phyloP scores from a whole-genome alignment of 441 rosid species.

The Adansonia madagascariensis region DNA sequence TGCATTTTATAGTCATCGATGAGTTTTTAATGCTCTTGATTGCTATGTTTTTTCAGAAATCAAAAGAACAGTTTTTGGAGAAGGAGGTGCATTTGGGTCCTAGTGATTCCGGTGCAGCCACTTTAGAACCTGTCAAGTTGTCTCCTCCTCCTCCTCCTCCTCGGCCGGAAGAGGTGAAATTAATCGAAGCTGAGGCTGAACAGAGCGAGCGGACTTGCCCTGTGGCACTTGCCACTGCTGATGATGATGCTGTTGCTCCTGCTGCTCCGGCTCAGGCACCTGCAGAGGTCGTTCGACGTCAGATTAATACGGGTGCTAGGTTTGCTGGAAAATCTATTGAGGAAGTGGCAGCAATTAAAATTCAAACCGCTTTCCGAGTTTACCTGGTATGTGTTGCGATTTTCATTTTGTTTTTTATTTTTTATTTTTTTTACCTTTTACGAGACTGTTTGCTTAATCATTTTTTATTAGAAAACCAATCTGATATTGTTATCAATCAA shows the following conservation, averaged over 20 bases:
- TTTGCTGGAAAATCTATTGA: constrained; percentile 69
- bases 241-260: constrained; percentile 31
- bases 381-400: constrained; percentile 54
- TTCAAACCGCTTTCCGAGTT: constrained; percentile 88
- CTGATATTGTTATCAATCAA: neutral
- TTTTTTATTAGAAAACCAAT: constrained; percentile 6
- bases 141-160: constrained; percentile 39
- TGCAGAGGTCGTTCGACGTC: constrained; percentile 46
- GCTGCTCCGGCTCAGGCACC: constrained; percentile 44
- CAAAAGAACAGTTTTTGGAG: constrained; percentile 59
- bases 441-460: neutral
- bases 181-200: constrained; percentile 55
- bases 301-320: constrained; percentile 33
- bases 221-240: constrained; percentile 37
- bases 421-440: neutral
- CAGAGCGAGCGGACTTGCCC: constrained; percentile 37
- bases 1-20: neutral
- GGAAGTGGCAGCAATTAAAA: constrained; percentile 80
- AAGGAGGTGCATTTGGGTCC: constrained; percentile 46
- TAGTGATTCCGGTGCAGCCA: constrained; percentile 41
- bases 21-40: neutral
- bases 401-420: neutral
- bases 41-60: constrained; percentile 47
- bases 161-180: constrained; percentile 52
- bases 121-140: constrained; percentile 38